Evolutionary conservation across 176 grass and related monocot genomes (phyloP).

Genomic region (Puya raimondii): DNA sequence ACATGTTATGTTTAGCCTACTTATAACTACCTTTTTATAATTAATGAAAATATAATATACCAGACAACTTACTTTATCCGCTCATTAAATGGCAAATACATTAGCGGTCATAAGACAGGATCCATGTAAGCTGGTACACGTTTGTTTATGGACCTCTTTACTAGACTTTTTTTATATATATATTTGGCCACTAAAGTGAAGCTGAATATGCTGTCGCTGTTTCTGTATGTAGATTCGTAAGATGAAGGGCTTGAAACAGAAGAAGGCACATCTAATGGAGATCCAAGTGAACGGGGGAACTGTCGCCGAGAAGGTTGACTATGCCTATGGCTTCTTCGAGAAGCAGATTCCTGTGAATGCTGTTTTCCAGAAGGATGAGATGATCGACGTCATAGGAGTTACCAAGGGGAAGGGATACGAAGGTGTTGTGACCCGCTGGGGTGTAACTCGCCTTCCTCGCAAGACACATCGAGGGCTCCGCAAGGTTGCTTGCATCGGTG

Average conservation of each 20-base stretch:
- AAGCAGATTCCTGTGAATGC: conserved; percentile 71
- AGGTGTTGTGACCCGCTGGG: conserved; percentile 93
- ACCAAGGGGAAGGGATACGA: conserved; percentile 97
- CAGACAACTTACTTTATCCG: no score
- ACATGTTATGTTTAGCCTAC: no score
- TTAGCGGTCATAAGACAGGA: no score
- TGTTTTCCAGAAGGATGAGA: conserved; percentile 87
- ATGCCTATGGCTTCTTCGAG: conserved; percentile 74
- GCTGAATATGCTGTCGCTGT: background rate
- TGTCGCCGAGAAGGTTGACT: conserved; percentile 79
- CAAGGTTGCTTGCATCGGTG: conserved; percentile 95
- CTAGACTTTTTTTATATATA: background rate
- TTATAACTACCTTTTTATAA: no score
- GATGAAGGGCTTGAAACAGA: conserved; percentile 96
- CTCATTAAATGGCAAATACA: no score
- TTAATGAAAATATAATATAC: no score
- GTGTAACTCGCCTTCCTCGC: conserved; percentile 89
- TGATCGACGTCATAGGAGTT: conserved; percentile 95
- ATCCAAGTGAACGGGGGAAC: conserved; percentile 86
- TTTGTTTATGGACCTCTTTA: background rate
- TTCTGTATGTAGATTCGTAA: conserved; percentile 51
- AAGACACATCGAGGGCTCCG: conserved; percentile 94
- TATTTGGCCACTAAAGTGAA: no score
- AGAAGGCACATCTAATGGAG: conserved; percentile 95
- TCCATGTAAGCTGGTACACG: no score